Evolutionary conservation across 495 filamentous ascomycete genomes (phyloP).

Genomic region (Talaromyces stipitatus): DNA sequence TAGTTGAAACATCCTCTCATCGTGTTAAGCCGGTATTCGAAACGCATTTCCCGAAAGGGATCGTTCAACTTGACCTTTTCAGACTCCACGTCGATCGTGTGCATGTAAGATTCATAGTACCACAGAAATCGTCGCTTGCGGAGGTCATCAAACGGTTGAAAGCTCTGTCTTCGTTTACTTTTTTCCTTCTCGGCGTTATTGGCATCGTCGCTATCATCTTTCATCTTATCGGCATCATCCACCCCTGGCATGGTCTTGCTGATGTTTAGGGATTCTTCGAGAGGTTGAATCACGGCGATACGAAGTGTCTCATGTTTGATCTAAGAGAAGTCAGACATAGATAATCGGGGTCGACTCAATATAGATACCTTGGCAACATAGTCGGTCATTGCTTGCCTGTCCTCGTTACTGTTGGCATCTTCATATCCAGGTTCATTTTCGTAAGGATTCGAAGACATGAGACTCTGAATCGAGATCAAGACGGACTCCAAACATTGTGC

Average conservation of each 20-base stretch:
- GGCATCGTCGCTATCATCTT: conserved; percentile 41
- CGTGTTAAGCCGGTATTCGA: conserved; percentile 68
- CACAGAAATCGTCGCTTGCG: conserved; percentile 91
- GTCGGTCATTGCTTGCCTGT: conserved; percentile 66
- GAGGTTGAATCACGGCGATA: conserved; percentile 74
- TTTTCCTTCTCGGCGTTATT: no score
- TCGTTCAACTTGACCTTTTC: conserved; percentile 45
- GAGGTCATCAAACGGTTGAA: conserved; percentile 78
- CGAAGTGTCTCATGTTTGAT: conserved; percentile 89
- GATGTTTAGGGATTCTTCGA: conserved; percentile 73
- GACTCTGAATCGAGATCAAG: conserved; percentile 88
- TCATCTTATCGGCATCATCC: conserved; percentile 33
- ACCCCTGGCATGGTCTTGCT: conserved; percentile 27
- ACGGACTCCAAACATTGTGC: conserved; percentile 94
- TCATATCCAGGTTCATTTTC: conserved; percentile 96
- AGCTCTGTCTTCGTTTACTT: conserved; percentile 40
- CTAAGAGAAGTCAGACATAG: conserved; percentile 27
- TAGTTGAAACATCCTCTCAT: conserved; percentile 92
- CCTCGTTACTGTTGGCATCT: conserved; percentile 49
- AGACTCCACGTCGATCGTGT: conserved; percentile 57
- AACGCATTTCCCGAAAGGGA: conserved; percentile 71
- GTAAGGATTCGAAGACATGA: conserved; percentile 91
- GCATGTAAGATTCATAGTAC: conserved; percentile 86
- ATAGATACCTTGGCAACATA: conserved; percentile 76
- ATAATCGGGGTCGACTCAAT: background rate